phyloP scores from a whole-genome alignment of 257 asterid species.

The Fraxinus excelsior region DNA sequence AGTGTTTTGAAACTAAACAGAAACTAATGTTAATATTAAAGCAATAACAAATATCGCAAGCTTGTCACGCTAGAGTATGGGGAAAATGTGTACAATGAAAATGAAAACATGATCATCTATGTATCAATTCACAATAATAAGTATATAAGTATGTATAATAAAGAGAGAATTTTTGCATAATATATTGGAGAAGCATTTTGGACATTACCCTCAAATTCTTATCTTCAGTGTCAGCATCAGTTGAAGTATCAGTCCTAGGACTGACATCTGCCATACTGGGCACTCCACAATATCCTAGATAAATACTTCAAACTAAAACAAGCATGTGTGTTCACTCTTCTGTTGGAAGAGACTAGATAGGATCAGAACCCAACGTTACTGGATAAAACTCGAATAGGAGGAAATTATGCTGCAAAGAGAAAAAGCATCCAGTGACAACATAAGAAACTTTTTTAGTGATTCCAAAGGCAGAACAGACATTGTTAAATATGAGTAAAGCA shows the following conservation, averaged over 20 bases:
- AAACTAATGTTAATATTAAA: conserved; percentile 18
- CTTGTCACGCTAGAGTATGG: background rate
- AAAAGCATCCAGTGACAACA: background rate
- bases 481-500: background rate
- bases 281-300: conserved; percentile 33
- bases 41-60: conserved; percentile 10
- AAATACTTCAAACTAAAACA: conserved; percentile 27
- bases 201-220: conserved; percentile 61
- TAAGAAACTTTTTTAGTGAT: background rate
- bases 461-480: background rate
- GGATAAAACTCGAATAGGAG: background rate
- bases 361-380: conserved; percentile 17
- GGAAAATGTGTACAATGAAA: background rate
- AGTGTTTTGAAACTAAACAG: conserved; percentile 60
- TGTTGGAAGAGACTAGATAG: background rate
- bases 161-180: background rate
- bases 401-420: conserved; percentile 18
- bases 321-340: conserved; percentile 31
- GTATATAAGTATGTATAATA: background rate
- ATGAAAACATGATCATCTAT: background rate
- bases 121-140: conserved; percentile 3
- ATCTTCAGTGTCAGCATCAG: conserved; percentile 95
- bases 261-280: conserved; percentile 76
- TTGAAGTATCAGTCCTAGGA: conserved; percentile 84
- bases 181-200: background rate